Base-by-base conservation (phyloP, 441 rosid species). In the Isatis lusitanica region DNA sequence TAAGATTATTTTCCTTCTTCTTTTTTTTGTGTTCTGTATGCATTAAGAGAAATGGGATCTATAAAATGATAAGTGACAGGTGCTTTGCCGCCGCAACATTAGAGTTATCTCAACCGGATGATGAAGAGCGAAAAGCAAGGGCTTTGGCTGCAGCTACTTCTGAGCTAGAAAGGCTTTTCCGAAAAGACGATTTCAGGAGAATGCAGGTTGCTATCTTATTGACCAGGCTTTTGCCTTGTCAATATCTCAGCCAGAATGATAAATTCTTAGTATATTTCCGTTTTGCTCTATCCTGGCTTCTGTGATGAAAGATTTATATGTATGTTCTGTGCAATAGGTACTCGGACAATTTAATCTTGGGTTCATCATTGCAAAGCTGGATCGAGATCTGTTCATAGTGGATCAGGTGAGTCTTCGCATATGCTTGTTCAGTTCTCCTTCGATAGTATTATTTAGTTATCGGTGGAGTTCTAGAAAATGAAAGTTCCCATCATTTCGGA, bases 341-440 rank as follows among this genome's bases (percentile, higher is more conserved):
- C 83, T 95, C 58, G 99, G 99, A 17, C 99, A 95, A 74, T 95
- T 95, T 81, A 95, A 95, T 83, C 97, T 90, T 79, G 99, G 99
- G 52, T 95, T 95, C 80, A 93, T 93, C 80, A 84, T 95, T 78
- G 98, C 92, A 53, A 95, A 88, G 85, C 67, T 93, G 80, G 97
- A 89, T 76, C 81, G 78, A 83, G 99, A 95, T 85, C 80, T 95
- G 68, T 95, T 95, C 82, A 91, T 95, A 11, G 96, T 95, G 83
- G 99, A 95, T 87, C 99, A 93, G 95, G 99, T 93, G 77, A 77
- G 65, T 62, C 69, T 74, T 66, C 26, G 18, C 63, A 47, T 38
- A 17, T 60, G 55, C 61, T 63, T 75, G 42, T 64, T 44, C 38
- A 15, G 65, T 59, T 73, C 48, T 57, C 43, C 7, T 21, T 42